Conservation (phyloP, 2,329 filamentous ascomycete species). For the Clonostachys byssicola region DNA sequence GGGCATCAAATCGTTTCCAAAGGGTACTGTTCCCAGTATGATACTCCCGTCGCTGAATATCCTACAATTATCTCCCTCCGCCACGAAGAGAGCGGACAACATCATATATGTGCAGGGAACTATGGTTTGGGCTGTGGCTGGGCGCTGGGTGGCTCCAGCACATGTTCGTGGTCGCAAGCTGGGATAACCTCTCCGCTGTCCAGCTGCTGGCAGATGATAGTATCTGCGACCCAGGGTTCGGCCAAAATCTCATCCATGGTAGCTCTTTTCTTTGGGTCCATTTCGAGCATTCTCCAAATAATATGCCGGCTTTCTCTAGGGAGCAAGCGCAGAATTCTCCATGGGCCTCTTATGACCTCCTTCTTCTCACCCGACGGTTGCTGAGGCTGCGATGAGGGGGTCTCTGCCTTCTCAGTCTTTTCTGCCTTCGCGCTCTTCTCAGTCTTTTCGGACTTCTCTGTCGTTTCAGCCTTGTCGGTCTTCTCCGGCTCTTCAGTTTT, state of each 20-base stretch:
- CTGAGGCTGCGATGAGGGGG: not conserved
- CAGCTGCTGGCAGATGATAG: slow-evolving; percentile 78
- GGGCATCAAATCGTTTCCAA: not conserved
- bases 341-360: slow-evolving; percentile 86
- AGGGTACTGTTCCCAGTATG: too few relatives aligned
- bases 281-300: slow-evolving; percentile 86
- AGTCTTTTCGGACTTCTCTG: not conserved
- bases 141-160: slow-evolving; percentile 68
- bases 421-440: not conserved
- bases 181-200: slow-evolving; percentile 65
- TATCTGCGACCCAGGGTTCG: slow-evolving; percentile 86
- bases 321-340: slow-evolving; percentile 81
- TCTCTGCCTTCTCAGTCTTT: too few relatives aligned
- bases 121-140: slow-evolving; percentile 17
- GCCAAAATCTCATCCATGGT: slow-evolving; percentile 81
- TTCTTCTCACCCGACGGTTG: slow-evolving; percentile 45
- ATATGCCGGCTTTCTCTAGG: slow-evolving; percentile 88
- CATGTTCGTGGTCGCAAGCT: slow-evolving; percentile 76
- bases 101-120: too few relatives aligned
- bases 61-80: too few relatives aligned
- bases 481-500: not conserved
- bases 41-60: too few relatives aligned
- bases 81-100: too few relatives aligned
- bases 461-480: not conserved
- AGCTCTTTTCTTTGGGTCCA: slow-evolving; percentile 79